Evolutionary conservation across 2,329 filamentous ascomycete genomes (phyloP), one percentile per base, ranked within the genome.

Genomic region (Tolypocladium ophioglossoides): DNA sequence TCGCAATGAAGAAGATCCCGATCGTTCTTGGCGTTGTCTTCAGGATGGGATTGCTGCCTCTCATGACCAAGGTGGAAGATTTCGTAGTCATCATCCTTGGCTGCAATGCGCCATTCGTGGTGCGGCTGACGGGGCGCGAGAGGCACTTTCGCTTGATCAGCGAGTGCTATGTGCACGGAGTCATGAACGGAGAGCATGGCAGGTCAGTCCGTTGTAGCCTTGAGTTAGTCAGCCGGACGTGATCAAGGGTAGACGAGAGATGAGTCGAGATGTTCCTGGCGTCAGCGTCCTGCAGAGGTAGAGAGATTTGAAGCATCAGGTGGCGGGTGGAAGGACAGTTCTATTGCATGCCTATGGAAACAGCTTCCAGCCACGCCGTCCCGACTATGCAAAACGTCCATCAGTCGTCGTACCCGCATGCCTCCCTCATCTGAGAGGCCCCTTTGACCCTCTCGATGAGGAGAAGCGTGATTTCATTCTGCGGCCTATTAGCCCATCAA

Each of bases 121-220:
- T 58, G 4, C 50, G 55, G 20, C 55, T 32, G 2, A 48, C 50
- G n/a, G 16, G 44, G 24, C 38, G 37, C 34, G 40, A 53, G 18
- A 55, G 50, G 4, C 16, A 38, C 14, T 59, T 54, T 35, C 48
- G 50, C 11, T 40, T 56, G 10, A 20, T 59, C 3, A 56, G 57
- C 12, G 57, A 57, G 27, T 46, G 51, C 24, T 58, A 59, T 40
- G 53, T 59, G 32, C 57, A 56, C 34, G 56, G 56, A 7, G 32
- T 58, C 20, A 59, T 59, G 57, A 54, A 58, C 9, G 54, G 57
- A 2, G 56, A 59, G 38, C 34, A 52, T 56, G 56, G 54, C 2
- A 6, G 30, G 49, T 5, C 39, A 48, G 30, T 49, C 52, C 8
- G n/a, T 48, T 6, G 56, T 57, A 5, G 18, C 20, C 11, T 27